These are phyloP conservation scores for Polytrichum formosum DNA, from an alignment of 225 moss, liverwort and hornwort genomes.

Conservation along the genomic window DNA sequence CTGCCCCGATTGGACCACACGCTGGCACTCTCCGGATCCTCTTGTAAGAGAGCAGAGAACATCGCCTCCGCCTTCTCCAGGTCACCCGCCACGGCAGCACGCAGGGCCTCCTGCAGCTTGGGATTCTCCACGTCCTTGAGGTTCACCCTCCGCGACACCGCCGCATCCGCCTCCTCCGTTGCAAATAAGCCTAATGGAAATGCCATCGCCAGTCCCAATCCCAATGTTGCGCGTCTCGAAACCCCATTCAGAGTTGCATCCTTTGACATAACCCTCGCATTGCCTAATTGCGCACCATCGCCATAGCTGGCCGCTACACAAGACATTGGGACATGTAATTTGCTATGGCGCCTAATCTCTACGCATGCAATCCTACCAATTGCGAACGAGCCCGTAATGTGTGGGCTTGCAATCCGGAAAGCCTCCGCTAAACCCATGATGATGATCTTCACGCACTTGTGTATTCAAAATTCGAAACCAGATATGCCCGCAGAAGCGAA, in stretches of 20 bases:
- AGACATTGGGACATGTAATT: too few species aligned
- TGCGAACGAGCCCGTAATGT: too few species aligned
- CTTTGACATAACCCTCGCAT: too few species aligned
- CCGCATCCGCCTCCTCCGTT: constrained; percentile 28
- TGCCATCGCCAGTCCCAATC: constrained; percentile 18
- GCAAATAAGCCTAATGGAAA: background rate
- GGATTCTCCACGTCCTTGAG: constrained; percentile 80
- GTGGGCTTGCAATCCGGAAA: too few species aligned
- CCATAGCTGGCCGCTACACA: too few species aligned
- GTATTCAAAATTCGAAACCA: too few species aligned
- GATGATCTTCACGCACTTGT: too few species aligned
- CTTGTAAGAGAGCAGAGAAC: constrained; percentile 71
- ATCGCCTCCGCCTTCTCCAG: constrained; percentile 73
- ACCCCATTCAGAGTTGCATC: background rate
- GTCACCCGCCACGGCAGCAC: constrained; percentile 86
- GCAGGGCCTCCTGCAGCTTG: constrained; percentile 78
- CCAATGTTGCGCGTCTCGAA: constrained; percentile 28
- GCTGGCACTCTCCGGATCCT: constrained; percentile 81
- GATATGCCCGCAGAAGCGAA: too few species aligned
- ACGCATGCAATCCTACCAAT: too few species aligned
- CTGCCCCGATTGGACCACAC: constrained; percentile 96
- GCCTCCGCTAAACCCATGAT: too few species aligned
- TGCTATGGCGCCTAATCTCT: too few species aligned
- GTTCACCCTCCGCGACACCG: constrained; percentile 50
- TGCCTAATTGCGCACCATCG: too few species aligned